Evolutionary conservation across 2,329 filamentous ascomycete species (phyloP), one percentile per base, ranked within the genome.

Genomic region (Diaporthe capsici): DNA sequence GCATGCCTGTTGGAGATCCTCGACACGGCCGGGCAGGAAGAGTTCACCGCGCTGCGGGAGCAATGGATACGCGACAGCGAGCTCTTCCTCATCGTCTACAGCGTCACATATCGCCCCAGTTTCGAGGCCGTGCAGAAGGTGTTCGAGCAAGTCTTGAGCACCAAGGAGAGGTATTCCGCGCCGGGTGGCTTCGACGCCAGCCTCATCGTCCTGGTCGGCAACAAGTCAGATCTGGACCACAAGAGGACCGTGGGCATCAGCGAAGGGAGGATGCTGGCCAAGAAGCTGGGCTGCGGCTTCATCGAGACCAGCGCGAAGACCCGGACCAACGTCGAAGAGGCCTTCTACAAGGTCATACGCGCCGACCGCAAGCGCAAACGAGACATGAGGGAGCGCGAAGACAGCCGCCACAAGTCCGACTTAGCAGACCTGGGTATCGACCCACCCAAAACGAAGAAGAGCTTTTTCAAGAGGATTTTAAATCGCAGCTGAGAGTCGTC

Each of bases 41-140:
- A 76, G 68, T 76, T 75, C 68, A 74, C 72, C 2, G 75, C 75
- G 31, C 72, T 76, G 68, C 72, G 75, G 34, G 75, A 76, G 55
- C 75, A 76, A 34, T 76, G 75, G 75, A 76, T 76, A 72, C 72
- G 75, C n/a, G 72, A 76, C 60, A 76, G 74, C 60, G 75, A 76
- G 73, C 75, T 76, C 25, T 76, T 76, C 55, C 72, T 76, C 60
- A 72, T 76, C 53, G 75, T 76, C 25, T 76, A 55, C 60, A 74
- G 74, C 55, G 75, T 76, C 44, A 76, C 75, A 20, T 63, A 74
- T 55, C 72, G 75, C 25, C 65, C 75, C 7, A 76, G 75, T 39
- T 76, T 76, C 75, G 73, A 76, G 31, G 75, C 73, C 47, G 53
- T 74, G 20, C 72, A 76, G 68, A 75, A 39, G 73, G 61, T 76